A percentile compares a stretch with the other conserved stretches of the same genome.
These are phyloP conservation scores for Juncus inflexus DNA, from an alignment of 176 grass and related monocot species.

Conservation along the genomic window DNA sequence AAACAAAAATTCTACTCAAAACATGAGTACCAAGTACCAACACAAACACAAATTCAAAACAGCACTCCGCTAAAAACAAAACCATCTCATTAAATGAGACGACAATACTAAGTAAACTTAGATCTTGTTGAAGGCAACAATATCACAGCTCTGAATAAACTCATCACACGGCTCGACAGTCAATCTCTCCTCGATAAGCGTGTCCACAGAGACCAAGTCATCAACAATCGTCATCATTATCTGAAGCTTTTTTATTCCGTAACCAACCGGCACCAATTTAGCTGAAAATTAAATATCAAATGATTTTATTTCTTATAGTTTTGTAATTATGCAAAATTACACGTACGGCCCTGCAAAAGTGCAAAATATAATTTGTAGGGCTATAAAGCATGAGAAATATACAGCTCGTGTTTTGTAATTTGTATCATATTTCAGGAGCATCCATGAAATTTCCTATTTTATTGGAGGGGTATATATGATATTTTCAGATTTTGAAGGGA, in stretches of 20 bases:
- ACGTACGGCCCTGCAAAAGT: no score
- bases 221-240: conserved; percentile 90
- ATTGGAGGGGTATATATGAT: no score
- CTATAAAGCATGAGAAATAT: no score
- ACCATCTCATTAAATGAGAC: background rate
- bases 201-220: conserved; percentile 73
- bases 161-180: conserved; percentile 48
- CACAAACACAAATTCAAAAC: conserved; percentile 13
- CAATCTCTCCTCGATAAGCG: conserved; percentile 68
- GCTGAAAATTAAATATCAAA: conserved; percentile 37
- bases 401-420: no score
- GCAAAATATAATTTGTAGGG: no score
- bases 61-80: background rate
- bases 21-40: conserved; percentile 4
- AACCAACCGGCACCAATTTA: conserved; percentile 80
- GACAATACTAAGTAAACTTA: conserved; percentile 27
- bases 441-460: no score
- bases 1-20: background rate
- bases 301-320: background rate
- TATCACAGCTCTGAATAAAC: conserved; percentile 85
- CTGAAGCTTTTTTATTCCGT: conserved; percentile 89
- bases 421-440: no score
- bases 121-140: conserved; percentile 97
- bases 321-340: no score
- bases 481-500: no score